Conservation (phyloP, 257 asterid genomes). For the Verbascum thapsus region DNA sequence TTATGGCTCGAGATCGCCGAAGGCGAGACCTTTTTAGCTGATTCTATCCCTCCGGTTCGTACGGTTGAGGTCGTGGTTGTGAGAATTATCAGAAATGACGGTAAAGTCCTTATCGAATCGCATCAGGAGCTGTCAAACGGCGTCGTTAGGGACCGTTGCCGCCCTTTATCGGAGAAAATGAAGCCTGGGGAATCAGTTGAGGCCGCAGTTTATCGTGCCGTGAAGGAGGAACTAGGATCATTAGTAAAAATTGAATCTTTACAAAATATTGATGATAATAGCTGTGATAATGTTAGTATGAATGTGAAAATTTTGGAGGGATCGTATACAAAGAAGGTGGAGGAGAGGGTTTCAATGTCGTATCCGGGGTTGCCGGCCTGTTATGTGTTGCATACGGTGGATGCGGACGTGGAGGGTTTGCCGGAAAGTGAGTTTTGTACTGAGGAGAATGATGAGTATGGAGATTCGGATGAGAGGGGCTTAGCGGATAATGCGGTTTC, state of each 20-base stretch:
- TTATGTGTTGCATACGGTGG: constrained; percentile 79
- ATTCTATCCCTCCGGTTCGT: constrained; percentile 78
- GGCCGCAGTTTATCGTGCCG: constrained; percentile 75
- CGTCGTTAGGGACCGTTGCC: constrained; percentile 51
- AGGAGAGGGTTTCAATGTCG: constrained; percentile 72
- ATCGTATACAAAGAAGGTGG: constrained; percentile 78
- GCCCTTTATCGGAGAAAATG: constrained; percentile 97
- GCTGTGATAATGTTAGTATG: background rate
- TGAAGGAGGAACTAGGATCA: constrained; percentile 86
- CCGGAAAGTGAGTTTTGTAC: constrained; percentile 84
- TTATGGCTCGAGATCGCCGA: constrained; percentile 86
- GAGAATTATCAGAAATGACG: constrained; percentile 53
- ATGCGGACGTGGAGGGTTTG: constrained; percentile 74
- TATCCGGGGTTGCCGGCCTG: constrained; percentile 96
- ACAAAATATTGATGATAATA: background rate
- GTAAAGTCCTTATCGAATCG: constrained; percentile 71
- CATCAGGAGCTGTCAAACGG: constrained; percentile 88
- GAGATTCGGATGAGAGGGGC: constrained; percentile 38
- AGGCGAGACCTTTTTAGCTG: constrained; percentile 74
- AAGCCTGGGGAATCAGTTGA: constrained; percentile 89
- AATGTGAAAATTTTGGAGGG: constrained; percentile 55
- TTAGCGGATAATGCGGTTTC: constrained; percentile 68
- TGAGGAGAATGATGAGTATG: constrained; percentile 78
- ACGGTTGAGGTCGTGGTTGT: constrained; percentile 79
- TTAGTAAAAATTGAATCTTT: constrained; percentile 21